Evolutionary conservation across 2,329 filamentous ascomycete genomes (phyloP).

Genomic region (Zelopaecilomyces penicillatus): DNA sequence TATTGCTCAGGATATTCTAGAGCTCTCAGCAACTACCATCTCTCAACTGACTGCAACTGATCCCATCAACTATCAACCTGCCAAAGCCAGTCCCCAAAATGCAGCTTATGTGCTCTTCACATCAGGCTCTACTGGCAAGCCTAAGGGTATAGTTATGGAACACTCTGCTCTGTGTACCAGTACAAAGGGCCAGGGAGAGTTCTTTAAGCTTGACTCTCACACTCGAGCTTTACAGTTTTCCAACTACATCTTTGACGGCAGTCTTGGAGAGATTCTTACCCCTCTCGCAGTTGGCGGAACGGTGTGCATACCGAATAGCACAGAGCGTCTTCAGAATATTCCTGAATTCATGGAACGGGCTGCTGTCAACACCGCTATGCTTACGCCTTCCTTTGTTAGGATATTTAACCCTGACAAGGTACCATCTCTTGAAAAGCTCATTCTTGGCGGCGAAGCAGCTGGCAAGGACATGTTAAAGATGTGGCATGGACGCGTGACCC

Average conservation of each 20-base stretch:
- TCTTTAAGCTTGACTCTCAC: not conserved
- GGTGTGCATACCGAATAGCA: slow-evolving; percentile 4
- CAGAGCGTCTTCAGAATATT: slow-evolving; percentile 7
- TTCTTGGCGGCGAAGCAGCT: not conserved
- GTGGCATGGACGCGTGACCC: not conserved
- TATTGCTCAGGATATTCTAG: too few relatives aligned
- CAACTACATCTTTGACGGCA: not conserved
- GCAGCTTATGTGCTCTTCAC: slow-evolving; percentile 34
- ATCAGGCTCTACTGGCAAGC: slow-evolving; percentile 40
- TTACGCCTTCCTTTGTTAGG: not conserved
- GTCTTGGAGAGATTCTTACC: not conserved
- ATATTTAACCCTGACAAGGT: not conserved
- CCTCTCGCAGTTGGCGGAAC: slow-evolving; percentile 1
- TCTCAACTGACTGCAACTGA: too few relatives aligned
- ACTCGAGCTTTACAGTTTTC: slow-evolving; percentile 9
- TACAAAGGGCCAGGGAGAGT: slow-evolving; percentile 1
- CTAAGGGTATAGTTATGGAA: slow-evolving; percentile 35
- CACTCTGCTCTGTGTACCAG: slow-evolving; percentile 1
- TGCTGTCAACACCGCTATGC: slow-evolving; percentile 3
- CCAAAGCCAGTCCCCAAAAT: too few relatives aligned
- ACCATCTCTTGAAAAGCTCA: not conserved
- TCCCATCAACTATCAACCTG: too few relatives aligned
- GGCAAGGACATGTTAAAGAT: not conserved
- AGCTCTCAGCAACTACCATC: too few relatives aligned
- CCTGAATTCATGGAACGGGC: not conserved